Conservation (phyloP, 441 rosid species). For the Populus hybrid region DNA sequence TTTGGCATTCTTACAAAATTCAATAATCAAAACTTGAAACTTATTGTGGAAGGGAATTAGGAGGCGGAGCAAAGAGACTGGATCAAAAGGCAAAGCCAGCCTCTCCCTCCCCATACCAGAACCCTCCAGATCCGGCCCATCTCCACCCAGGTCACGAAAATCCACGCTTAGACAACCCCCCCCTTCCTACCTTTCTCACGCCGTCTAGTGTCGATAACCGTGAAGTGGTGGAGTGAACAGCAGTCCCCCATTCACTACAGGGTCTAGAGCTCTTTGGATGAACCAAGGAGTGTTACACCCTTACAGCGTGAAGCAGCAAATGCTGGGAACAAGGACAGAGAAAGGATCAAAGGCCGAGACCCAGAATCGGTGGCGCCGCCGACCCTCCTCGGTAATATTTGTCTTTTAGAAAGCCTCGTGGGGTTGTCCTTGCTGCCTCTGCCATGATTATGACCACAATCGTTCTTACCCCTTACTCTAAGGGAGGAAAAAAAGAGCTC, state of each 20-base stretch:
- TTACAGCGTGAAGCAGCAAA: constrained; percentile 74
- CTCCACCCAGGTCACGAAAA: constrained; percentile 24
- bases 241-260: constrained; percentile 11
- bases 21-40: too few relatives aligned
- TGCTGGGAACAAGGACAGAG: constrained; percentile 97
- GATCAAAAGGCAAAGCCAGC: constrained; percentile 25
- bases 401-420: too few relatives aligned
- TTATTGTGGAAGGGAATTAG: background rate
- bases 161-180: too few relatives aligned
- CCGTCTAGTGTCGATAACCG: constrained; percentile 40
- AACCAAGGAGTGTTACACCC: constrained; percentile 82
- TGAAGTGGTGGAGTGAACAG: constrained; percentile 28
- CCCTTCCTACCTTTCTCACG: too few relatives aligned
- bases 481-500: constrained; percentile 98
- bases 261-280: too few relatives aligned
- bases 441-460: constrained; percentile 96
- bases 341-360: constrained; percentile 76
- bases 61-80: constrained; percentile 18
- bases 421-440: constrained; percentile 95
- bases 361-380: constrained; percentile 85
- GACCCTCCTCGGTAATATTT: too few relatives aligned
- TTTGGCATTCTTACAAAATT: too few relatives aligned
- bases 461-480: too few relatives aligned
- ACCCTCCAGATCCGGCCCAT: background rate
- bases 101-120: too few relatives aligned